phyloP scores from a whole-genome alignment of 1,284 basidiomycete species.

The Paramarasmius palmivorus region DNA sequence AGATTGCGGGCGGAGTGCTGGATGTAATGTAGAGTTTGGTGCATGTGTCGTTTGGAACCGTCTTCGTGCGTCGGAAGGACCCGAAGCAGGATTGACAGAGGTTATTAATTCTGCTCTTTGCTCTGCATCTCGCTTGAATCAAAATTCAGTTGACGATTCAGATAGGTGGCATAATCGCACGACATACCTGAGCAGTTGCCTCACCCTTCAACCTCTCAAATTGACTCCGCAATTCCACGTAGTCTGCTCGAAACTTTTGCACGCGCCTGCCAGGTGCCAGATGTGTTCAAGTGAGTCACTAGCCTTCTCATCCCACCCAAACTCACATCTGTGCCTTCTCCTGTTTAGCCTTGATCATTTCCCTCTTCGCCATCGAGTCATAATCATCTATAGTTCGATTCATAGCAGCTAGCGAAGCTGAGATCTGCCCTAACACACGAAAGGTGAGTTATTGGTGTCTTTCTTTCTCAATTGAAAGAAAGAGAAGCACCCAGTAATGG shows the following conservation, averaged over 20 bases:
- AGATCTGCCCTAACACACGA: constrained; percentile 81
- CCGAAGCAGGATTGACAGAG: constrained; percentile 43
- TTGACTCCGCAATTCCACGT: constrained; percentile 67
- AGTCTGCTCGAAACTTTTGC: constrained; percentile 80
- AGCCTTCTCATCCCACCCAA: constrained; percentile 1
- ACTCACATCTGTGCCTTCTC: constrained; percentile 91
- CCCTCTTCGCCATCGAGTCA: constrained; percentile 91
- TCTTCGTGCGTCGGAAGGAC: constrained; percentile 57
- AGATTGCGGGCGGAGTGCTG: constrained; percentile 42
- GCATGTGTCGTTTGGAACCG: constrained; percentile 53
- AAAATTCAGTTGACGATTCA: not conserved
- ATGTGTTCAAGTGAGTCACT: not conserved
- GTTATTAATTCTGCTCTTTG: constrained; percentile 65
- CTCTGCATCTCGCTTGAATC: constrained; percentile 49
- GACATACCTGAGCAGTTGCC: constrained; percentile 43
- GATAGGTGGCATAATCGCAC: not conserved
- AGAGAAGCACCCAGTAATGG: constrained; percentile 75
- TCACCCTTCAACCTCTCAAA: constrained; percentile 71
- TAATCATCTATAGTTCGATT: constrained; percentile 93
- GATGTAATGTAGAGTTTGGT: constrained; percentile 44
- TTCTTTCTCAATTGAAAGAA: not conserved
- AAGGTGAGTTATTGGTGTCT: constrained; percentile 15
- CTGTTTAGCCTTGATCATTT: constrained; percentile 91
- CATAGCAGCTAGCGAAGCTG: constrained; percentile 90
- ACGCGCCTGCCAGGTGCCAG: constrained; percentile 58